phyloP scores from a whole-genome alignment of 169 alveolate genomes.

The Babesia sp. region DNA sequence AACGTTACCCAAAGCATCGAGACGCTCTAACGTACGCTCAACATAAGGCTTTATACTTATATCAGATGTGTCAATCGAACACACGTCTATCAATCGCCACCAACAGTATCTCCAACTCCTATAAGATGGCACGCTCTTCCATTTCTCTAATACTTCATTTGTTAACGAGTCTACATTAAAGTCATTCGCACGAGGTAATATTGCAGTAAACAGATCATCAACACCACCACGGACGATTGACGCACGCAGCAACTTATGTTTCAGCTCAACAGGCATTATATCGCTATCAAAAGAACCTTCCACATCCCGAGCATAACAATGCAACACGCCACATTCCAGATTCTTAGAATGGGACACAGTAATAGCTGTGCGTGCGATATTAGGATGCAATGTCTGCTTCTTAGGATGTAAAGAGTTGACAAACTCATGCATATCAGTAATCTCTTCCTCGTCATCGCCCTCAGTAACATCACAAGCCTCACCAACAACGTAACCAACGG shows the following conservation, averaged over 20 bases:
- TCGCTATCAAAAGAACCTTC: not conserved
- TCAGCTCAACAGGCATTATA: conserved; percentile 5
- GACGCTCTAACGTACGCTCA: conserved; percentile 31
- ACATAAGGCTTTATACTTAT: conserved; percentile 11
- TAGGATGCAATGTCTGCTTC: conserved; percentile 13
- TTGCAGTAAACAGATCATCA: conserved; percentile 30
- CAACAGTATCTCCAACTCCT: conserved; percentile 43
- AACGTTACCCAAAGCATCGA: conserved; percentile 65
- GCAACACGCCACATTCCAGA: conserved; percentile 13
- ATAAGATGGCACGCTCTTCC: conserved; percentile 36
- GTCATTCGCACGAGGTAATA: conserved; percentile 6
- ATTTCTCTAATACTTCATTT: conserved; percentile 9
- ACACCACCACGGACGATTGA: conserved; percentile 14
- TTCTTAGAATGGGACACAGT: conserved; percentile 16
- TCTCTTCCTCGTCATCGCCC: not conserved
- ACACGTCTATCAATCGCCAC: conserved; percentile 45
- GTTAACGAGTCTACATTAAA: not conserved
- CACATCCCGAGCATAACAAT: conserved; percentile 8
- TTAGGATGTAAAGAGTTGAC: conserved; percentile 10
- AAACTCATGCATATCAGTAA: conserved; percentile 32
- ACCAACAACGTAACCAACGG: not conserved
- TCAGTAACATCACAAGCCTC: not conserved
- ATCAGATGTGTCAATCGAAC: conserved; percentile 14
- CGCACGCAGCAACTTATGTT: conserved; percentile 29
- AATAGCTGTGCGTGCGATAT: conserved; percentile 32